Evolutionary conservation across 768 basidiomycete species (phyloP), one percentile per base, ranked within the genome.

Genomic region (Naganishia onofrii): DNA sequence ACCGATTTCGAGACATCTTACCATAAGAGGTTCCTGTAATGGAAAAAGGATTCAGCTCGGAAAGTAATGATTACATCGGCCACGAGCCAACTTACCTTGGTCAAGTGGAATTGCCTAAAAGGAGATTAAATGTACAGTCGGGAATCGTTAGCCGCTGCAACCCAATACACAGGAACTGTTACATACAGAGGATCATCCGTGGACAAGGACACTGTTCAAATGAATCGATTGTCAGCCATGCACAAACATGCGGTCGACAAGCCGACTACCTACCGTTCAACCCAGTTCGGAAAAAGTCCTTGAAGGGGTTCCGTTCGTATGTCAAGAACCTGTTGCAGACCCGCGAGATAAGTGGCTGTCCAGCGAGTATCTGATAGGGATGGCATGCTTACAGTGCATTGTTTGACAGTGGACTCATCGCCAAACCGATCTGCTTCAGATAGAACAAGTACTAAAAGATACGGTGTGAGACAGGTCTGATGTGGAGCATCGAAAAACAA

Each of bases 351-450:
- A 52, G 26, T 3, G 34, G n/a, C 9, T 23, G 57, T 17, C 57
- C 38, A 19, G n/a, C 23, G 21, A 58, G 31, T 17, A 3, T 4
- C 19, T 3, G 23, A 5, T 29, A 28, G 48, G 34, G 6, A 1
- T 21, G 32, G 8, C 32, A 15, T 23, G 28, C 70, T 71, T 21
- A 99, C 44, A 99, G 83, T 0, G 96, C 93, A 74, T 99, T 99
- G 79, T 99, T 99, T 81, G 93, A 96, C 55, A 99, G 82, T 2
- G 96, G 96, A 76, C 92, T 93, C 96, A 99, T 99, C 1, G 96
- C 96, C 21, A 99, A 86, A 34, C 96, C 95, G 72, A 98, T 97
- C 83, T 98, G 96, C 82, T 92, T 94, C 73, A 99, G 85, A 80
- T 98, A 99, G 83, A 93, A 99, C 17, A 99, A 86, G 78, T 99